These are phyloP conservation scores for Lentinula edodes DNA, from an alignment of 768 basidiomycete genomes.

Conservation along the genomic window DNA sequence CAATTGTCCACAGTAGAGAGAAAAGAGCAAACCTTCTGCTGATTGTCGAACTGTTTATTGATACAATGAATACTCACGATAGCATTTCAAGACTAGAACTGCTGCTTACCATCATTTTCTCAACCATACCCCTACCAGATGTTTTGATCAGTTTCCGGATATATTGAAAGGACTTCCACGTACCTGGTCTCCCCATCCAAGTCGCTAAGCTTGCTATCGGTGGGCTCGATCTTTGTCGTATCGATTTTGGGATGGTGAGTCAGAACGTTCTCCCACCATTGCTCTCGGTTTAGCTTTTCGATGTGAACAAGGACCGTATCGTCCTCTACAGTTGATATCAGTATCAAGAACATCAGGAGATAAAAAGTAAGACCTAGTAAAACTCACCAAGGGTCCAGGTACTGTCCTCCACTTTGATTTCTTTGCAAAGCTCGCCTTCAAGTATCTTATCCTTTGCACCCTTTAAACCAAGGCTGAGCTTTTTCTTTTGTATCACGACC, in stretches of 20 bases:
- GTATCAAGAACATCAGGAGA: neutral
- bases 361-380: slow-evolving; percentile 18
- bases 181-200: slow-evolving; percentile 93
- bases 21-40: slow-evolving; percentile 51
- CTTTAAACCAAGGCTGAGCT: slow-evolving; percentile 79
- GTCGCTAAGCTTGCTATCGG: slow-evolving; percentile 93
- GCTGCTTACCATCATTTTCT: slow-evolving; percentile 97
- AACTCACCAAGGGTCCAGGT: slow-evolving; percentile 89
- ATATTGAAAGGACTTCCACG: slow-evolving; percentile 7
- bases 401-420: slow-evolving; percentile 93
- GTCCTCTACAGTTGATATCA: slow-evolving; percentile 52
- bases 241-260: slow-evolving; percentile 96
- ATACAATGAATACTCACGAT: neutral
- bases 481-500: slow-evolving; percentile 76
- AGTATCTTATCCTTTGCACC: slow-evolving; percentile 73
- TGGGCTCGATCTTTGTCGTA: slow-evolving; percentile 91
- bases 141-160: slow-evolving; percentile 1
- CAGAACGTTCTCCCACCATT: slow-evolving; percentile 98
- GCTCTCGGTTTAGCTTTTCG: slow-evolving; percentile 81
- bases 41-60: slow-evolving; percentile 58
- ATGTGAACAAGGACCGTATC: slow-evolving; percentile 73
- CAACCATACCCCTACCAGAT: slow-evolving; percentile 81
- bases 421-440: slow-evolving; percentile 86
- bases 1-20: slow-evolving; percentile 1
- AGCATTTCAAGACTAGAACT: neutral